These are phyloP conservation scores for Hymenoscyphus fraxineus DNA, from an alignment of 2,329 filamentous ascomycete species.

Conservation along the genomic window DNA sequence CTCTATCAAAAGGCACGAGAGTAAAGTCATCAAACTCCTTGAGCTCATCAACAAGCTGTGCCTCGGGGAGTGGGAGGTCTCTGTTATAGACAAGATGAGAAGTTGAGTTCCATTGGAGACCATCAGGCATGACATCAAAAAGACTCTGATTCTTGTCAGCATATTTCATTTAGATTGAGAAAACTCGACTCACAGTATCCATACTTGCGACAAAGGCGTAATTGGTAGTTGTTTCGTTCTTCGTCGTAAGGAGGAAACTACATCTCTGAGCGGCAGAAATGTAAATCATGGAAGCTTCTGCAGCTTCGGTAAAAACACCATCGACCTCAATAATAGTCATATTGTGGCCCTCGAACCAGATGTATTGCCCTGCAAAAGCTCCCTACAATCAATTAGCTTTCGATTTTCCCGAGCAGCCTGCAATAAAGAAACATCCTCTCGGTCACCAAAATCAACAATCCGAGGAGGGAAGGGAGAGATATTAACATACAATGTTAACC, in stretches of 20 bases:
- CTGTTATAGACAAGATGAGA: slow-evolving; percentile 61
- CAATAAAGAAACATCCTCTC: too few relatives aligned
- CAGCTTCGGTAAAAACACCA: slow-evolving; percentile 60
- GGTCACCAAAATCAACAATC: too few relatives aligned
- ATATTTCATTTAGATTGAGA: neutral
- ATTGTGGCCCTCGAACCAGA: slow-evolving; percentile 65
- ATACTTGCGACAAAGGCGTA: slow-evolving; percentile 67
- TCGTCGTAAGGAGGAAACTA: slow-evolving; percentile 60
- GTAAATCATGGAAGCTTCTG: slow-evolving; percentile 61
- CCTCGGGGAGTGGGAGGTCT: slow-evolving; percentile 42
- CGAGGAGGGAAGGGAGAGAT: too few relatives aligned
- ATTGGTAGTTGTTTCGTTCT: slow-evolving; percentile 57
- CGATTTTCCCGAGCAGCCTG: too few relatives aligned
- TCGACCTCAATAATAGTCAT: slow-evolving; percentile 71
- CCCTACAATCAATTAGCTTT: slow-evolving; percentile 26
- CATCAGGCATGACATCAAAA: slow-evolving; percentile 60
- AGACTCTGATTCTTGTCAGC: slow-evolving; percentile 44
- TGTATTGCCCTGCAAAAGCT: slow-evolving; percentile 64
- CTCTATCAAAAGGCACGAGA: slow-evolving; percentile 65
- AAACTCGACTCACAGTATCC: slow-evolving; percentile 46
- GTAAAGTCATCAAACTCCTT: slow-evolving; percentile 70
- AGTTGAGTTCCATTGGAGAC: slow-evolving; percentile 65
- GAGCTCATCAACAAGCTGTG: slow-evolving; percentile 57
- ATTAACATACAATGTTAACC: slow-evolving; percentile 54
- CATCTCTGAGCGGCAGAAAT: slow-evolving; percentile 64